These are phyloP conservation scores for Fonsecaea erecta DNA, from an alignment of 2,329 filamentous ascomycete genomes.

Conservation along the genomic window DNA sequence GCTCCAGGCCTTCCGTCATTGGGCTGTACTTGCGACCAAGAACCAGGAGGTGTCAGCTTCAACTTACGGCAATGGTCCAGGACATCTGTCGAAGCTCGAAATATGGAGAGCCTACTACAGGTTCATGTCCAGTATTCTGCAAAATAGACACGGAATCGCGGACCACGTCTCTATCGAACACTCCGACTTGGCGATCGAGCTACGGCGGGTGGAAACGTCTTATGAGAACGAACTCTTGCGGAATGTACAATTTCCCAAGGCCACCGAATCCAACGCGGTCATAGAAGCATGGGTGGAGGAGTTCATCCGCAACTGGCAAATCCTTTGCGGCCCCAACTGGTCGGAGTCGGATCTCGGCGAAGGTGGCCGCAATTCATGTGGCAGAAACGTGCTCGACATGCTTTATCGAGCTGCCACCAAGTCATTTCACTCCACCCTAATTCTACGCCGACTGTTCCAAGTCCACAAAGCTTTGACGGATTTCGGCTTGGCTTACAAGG, in stretches of 20 bases:
- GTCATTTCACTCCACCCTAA: conserved; percentile 91
- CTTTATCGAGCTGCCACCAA: conserved; percentile 89
- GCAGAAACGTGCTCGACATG: conserved; percentile 77
- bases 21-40: conserved; percentile 41
- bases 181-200: conserved; percentile 71
- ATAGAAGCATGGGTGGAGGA: conserved; percentile 81
- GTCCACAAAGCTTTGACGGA: conserved; percentile 87
- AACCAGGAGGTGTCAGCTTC: conserved; percentile 25
- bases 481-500: conserved; percentile 87
- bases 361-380: conserved; percentile 75
- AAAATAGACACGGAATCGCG: conserved; percentile 46
- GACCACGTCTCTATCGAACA: conserved; percentile 46
- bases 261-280: conserved; percentile 75
- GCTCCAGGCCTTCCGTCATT: conserved; percentile 55
- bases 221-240: conserved; percentile 80
- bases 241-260: conserved; percentile 82
- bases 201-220: conserved; percentile 76
- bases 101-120: conserved; percentile 88
- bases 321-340: conserved; percentile 81
- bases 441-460: conserved; percentile 83
- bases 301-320: conserved; percentile 82
- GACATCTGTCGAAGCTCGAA: conserved; percentile 57
- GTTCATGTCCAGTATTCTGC: conserved; percentile 75
- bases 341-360: conserved; percentile 77
- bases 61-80: conserved; percentile 32